Evolutionary conservation across 768 basidiomycete species (phyloP).

Genomic region (Kwoniella europaea): DNA sequence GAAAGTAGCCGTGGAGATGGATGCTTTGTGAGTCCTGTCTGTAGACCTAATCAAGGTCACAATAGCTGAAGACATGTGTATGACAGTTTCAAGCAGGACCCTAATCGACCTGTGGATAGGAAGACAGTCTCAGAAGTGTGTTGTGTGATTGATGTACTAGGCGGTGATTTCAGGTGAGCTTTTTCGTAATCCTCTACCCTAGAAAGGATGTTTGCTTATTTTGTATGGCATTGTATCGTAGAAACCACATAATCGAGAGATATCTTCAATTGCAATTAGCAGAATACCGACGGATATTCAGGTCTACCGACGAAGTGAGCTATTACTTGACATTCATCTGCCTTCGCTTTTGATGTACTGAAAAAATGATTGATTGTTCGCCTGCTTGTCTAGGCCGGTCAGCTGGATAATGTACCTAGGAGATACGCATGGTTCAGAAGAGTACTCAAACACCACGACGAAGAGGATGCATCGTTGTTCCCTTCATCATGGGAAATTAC

Average conservation of each 20-base stretch:
- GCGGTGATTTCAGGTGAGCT: conserved; percentile 73
- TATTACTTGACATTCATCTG: background rate
- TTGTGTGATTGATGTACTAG: conserved; percentile 84
- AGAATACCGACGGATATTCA: conserved; percentile 95
- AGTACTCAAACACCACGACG: conserved; percentile 79
- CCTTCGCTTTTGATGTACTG: background rate
- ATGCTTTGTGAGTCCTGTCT: conserved; percentile 74
- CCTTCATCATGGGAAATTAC: conserved; percentile 84
- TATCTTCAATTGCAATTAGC: conserved; percentile 88
- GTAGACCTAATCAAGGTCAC: background rate
- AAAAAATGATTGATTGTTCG: background rate
- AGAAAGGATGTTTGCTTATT: background rate
- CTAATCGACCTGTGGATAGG: conserved; percentile 67
- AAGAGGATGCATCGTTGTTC: conserved; percentile 82
- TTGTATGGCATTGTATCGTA: conserved; percentile 27
- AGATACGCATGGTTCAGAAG: conserved; percentile 95
- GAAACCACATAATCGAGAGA: conserved; percentile 76
- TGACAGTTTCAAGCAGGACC: conserved; percentile 77
- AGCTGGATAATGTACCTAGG: conserved; percentile 89
- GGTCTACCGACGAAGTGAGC: conserved; percentile 78
- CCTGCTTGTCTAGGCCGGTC: conserved; percentile 66
- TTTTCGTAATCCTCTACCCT: background rate
- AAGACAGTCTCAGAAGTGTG: conserved; percentile 79
- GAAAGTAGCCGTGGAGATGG: conserved; percentile 86
- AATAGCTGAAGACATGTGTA: conserved; percentile 1